Conservation (phyloP, 1,284 basidiomycete species). For the Trichosporon asahii region DNA sequence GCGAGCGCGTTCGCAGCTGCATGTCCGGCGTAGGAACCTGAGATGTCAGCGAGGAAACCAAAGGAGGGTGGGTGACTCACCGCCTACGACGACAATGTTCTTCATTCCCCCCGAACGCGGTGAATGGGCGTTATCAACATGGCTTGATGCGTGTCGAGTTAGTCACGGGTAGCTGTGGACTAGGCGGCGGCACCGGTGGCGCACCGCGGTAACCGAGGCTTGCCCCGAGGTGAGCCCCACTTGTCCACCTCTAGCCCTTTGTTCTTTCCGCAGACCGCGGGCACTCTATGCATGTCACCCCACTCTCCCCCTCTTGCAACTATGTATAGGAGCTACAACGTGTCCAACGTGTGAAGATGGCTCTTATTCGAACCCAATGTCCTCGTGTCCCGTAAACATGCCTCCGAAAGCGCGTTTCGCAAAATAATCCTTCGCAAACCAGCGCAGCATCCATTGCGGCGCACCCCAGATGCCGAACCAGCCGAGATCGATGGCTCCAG, state of each 20-base stretch:
- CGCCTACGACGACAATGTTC: slow-evolving; percentile 16
- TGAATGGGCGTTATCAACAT: background rate
- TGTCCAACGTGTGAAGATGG: too few species aligned
- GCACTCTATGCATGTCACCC: background rate
- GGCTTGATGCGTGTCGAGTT: background rate
- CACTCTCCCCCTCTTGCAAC: background rate
- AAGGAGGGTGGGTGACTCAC: background rate
- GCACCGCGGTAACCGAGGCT: too few species aligned
- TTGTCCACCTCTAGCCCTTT: too few species aligned
- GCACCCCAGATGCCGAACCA: slow-evolving; percentile 14
- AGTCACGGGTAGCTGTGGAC: too few species aligned
- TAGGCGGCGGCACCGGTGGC: too few species aligned
- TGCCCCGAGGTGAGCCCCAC: too few species aligned
- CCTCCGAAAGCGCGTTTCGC: background rate
- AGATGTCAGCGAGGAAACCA: background rate
- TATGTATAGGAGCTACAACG: background rate
- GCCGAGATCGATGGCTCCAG: slow-evolving; percentile 4
- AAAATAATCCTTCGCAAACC: slow-evolving; percentile 19
- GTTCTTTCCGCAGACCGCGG: too few species aligned
- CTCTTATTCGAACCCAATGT: background rate
- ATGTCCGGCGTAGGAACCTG: slow-evolving; percentile 21
- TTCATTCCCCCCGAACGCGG: slow-evolving; percentile 30
- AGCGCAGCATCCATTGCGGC: slow-evolving; percentile 14
- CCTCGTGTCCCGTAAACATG: background rate
- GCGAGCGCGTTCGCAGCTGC: slow-evolving; percentile 15